Evolutionary conservation across 208 protist genomes (phyloP), one percentile per base, ranked within the genome.

Genomic region (Kentomonas sorsogonicus): DNA sequence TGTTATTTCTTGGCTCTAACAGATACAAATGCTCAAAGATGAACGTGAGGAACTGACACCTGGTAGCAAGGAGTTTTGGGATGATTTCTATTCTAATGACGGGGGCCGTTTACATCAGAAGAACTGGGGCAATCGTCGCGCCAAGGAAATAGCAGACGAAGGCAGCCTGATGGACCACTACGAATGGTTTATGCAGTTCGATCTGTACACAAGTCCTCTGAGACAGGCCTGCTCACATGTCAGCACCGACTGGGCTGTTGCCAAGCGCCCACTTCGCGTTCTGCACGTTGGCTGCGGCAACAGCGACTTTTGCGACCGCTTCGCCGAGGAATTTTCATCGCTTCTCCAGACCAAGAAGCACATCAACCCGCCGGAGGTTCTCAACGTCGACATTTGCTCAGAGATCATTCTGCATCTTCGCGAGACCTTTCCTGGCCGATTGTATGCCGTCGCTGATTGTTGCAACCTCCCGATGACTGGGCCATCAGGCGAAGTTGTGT

Each of bases 111-210:
- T 81, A 2, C 44, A 47, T 1, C 7, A 60, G 13, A 81, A 86
- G 55, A 60, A 86, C 50, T 36, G 38, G 39, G 43, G 54, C 3
- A n/a, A 77, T 26, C 66, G 64, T 10, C 55, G 53, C 23, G 39
- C 69, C 15, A 52, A 47, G 18, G 64, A 79, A 38, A 30, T 72
- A 1, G 53, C 51, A 4, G 59, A 69, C 36, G 33, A 57, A 0
- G 74, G 63, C 6, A 77, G 67, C 22, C 41, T 86, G 6, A 47
- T 74, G 29, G 60, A 86, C 26, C 79, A 86, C 66, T 86, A 86
- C 63, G 79, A 86, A 54, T 86, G 79, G 79, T 86, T 86, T 38
- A 79, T 86, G 72, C 52, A 63, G 29, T 83, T 69, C 45, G 53
- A 67, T 0, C 34, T 44, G 13, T 86, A 83, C n/a, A n/a, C n/a